A percentile compares a stretch with the other conserved stretches of the same genome.
Evolutionary conservation across 148 eudicot species (phyloP).

Genomic region (Rheum nobile): DNA sequence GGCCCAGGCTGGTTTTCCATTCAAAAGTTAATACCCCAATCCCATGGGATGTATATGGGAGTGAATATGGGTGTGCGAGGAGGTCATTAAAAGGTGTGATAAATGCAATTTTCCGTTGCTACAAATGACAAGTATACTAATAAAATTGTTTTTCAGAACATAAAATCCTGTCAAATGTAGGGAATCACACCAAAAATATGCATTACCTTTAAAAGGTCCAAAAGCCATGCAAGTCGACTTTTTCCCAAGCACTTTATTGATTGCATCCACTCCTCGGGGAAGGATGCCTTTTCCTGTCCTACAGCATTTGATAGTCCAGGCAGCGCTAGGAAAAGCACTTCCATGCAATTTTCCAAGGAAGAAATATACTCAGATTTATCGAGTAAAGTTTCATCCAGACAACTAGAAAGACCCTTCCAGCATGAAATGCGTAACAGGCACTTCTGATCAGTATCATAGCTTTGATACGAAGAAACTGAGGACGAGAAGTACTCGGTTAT

Average conservation of each 20-base stretch:
- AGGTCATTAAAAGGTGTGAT: not conserved
- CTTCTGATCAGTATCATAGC: slow-evolving; percentile 27
- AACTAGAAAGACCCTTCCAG: slow-evolving; percentile 63
- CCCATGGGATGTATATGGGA: not conserved
- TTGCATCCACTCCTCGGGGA: slow-evolving; percentile 47
- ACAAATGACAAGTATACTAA: not conserved
- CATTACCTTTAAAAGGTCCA: slow-evolving; percentile 57
- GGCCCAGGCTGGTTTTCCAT: not conserved
- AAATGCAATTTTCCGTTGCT: not conserved
- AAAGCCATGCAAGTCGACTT: slow-evolving; percentile 61
- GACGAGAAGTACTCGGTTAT: slow-evolving; percentile 42
- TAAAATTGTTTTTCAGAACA: not conserved
- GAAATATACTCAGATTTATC: slow-evolving; percentile 33
- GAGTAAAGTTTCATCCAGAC: slow-evolving; percentile 33
- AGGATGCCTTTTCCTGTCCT: slow-evolving; percentile 18
- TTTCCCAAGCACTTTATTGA: slow-evolving; percentile 63
- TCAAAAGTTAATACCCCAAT: not conserved
- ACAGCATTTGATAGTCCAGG: slow-evolving; percentile 26
- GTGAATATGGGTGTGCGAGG: not conserved
- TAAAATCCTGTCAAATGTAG: not conserved
- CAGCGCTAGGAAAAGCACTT: slow-evolving; percentile 48
- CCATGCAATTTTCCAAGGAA: slow-evolving; percentile 64
- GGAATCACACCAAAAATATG: not conserved
- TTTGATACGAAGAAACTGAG: slow-evolving; percentile 27
- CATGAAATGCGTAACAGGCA: slow-evolving; percentile 45